phyloP scores from a whole-genome alignment of 805 yeast species.

The Nakazawaea siamensis region DNA sequence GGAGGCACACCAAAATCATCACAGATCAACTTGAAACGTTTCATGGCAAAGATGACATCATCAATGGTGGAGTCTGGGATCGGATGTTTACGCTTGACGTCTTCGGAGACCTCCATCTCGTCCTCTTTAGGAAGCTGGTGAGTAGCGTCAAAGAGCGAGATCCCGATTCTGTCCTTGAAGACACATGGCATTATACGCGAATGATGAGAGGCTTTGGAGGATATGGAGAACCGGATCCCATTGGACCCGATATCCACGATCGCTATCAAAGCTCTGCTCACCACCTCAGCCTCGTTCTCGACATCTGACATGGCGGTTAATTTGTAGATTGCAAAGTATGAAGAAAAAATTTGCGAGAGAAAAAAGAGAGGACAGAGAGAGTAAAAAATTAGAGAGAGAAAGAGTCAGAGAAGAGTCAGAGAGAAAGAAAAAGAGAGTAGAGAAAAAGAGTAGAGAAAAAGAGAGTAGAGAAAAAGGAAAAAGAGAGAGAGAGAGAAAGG shows the following conservation, averaged over 20 bases:
- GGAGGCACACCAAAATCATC: slow-evolving; percentile 63
- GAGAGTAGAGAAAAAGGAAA: no score
- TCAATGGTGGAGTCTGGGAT: slow-evolving; percentile 48
- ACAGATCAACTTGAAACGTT: slow-evolving; percentile 61
- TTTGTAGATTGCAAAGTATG: no score
- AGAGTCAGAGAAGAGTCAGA: no score
- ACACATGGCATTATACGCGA: slow-evolving; percentile 75
- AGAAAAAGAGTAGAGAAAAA: no score
- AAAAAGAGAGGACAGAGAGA: no score
- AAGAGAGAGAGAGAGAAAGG: no score
- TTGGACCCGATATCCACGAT: slow-evolving; percentile 75
- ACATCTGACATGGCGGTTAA: slow-evolving; percentile 10
- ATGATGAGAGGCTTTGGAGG: slow-evolving; percentile 60
- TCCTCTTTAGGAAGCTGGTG: slow-evolving; percentile 16
- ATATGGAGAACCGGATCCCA: slow-evolving; percentile 65
- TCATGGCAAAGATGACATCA: slow-evolving; percentile 56
- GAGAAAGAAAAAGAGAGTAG: no score
- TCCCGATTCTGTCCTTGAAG: slow-evolving; percentile 65
- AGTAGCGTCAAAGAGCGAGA: slow-evolving; percentile 60
- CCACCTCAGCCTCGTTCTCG: slow-evolving; percentile 45
- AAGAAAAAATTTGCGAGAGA: no score
- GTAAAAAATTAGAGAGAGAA: no score
- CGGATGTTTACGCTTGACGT: slow-evolving; percentile 30
- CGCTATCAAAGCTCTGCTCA: slow-evolving; percentile 50
- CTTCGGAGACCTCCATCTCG: slow-evolving; percentile 18